Percentiles rank a stretch among this genome's conserved stretches.
These are phyloP conservation scores for Eremochloa ophiuroides DNA, from an alignment of 176 grass and related monocot genomes.

Conservation along the genomic window DNA sequence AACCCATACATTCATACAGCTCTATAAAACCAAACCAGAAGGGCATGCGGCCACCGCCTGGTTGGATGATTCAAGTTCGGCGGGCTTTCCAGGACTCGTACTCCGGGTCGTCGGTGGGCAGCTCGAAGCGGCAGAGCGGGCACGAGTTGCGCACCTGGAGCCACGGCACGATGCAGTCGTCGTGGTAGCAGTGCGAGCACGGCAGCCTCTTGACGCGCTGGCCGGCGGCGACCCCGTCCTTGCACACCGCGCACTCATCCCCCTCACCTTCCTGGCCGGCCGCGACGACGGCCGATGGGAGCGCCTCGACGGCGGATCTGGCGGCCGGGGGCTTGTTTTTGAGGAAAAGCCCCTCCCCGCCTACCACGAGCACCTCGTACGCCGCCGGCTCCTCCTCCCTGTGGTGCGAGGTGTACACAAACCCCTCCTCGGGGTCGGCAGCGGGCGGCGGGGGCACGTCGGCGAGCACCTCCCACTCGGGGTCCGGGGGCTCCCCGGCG, in stretches of 20 bases:
- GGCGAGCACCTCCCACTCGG: slow-evolving; percentile 68
- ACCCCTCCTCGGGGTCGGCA: slow-evolving; percentile 44
- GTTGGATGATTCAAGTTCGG: slow-evolving; percentile 16
- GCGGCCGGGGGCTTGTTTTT: slow-evolving; percentile 54
- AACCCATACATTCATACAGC: slow-evolving; percentile 13
- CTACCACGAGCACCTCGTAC: slow-evolving; percentile 56
- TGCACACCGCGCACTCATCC: slow-evolving; percentile 77
- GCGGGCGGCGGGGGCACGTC: slow-evolving; percentile 21
- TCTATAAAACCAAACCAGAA: slow-evolving; percentile 12
- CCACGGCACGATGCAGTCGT: slow-evolving; percentile 89
- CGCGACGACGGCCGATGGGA: slow-evolving; percentile 37
- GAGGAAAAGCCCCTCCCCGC: slow-evolving; percentile 49
- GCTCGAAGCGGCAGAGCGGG: slow-evolving; percentile 88
- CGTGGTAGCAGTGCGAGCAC: slow-evolving; percentile 78
- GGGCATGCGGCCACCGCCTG: not conserved
- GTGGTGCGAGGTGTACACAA: slow-evolving; percentile 66
- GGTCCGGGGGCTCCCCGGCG: slow-evolving; percentile 3
- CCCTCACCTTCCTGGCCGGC: slow-evolving; percentile 36
- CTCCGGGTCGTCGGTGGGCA: slow-evolving; percentile 74
- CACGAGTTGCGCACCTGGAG: slow-evolving; percentile 86
- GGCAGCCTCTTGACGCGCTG: slow-evolving; percentile 65
- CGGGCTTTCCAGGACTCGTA: slow-evolving; percentile 70
- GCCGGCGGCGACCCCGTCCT: slow-evolving; percentile 48
- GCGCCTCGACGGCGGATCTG: slow-evolving; percentile 48
- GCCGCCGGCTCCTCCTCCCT: slow-evolving; percentile 8